phyloP scores from a whole-genome alignment of 495 filamentous ascomycete genomes.

The Lasiosphaeriaceae sp. region DNA sequence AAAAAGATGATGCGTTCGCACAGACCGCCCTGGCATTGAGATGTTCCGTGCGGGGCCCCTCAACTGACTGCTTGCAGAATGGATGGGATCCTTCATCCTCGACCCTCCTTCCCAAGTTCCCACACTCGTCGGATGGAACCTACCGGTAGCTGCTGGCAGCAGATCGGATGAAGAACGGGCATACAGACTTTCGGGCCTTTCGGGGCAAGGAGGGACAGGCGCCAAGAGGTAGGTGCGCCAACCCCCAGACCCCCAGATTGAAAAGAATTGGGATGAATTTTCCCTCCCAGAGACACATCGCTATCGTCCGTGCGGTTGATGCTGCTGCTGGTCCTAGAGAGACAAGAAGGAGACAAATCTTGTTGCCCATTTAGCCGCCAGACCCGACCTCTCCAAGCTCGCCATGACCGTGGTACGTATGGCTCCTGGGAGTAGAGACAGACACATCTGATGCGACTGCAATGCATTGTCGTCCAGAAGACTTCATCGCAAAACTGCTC shows the following conservation, averaged over 20 bases:
- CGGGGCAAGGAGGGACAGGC: no score
- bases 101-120: no score
- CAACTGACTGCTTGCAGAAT: conserved; percentile 1
- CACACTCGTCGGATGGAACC: no score
- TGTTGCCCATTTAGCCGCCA: conserved; percentile 21
- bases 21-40: conserved; percentile 19
- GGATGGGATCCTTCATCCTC: no score
- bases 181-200: no score
- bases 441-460: conserved; percentile 10
- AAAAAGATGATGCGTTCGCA: conserved; percentile 1
- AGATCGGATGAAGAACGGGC: no score
- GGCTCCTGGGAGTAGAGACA: conserved; percentile 8
- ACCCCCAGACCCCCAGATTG: background rate
- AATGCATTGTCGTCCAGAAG: conserved; percentile 12
- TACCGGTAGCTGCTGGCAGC: no score
- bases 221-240: no score
- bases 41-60: conserved; percentile 11
- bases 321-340: no score
- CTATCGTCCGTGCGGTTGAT: background rate
- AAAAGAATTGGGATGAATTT: background rate
- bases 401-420: conserved; percentile 16
- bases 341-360: no score
- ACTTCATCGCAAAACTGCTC: background rate
- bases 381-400: conserved; percentile 9
- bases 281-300: conserved; percentile 3